These are phyloP conservation scores for Penicillium sp. DNA, from an alignment of 2,329 filamentous ascomycete genomes.

Conservation along the genomic window DNA sequence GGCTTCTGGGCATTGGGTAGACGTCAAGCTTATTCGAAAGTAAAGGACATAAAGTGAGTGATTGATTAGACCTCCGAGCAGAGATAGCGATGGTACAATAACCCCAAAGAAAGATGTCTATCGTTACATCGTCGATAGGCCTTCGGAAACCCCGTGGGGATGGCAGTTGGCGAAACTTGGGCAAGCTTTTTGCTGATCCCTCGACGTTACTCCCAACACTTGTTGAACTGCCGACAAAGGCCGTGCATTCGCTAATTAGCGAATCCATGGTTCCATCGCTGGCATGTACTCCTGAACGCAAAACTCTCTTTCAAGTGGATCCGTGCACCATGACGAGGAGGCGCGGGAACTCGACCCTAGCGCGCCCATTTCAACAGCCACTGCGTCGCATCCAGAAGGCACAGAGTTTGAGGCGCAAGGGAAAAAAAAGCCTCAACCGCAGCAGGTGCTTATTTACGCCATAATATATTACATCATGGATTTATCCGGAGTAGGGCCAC, in stretches of 20 bases:
- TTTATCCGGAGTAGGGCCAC: not conserved
- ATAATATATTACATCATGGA: not conserved
- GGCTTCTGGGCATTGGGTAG: too few species aligned
- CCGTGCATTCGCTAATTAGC: not conserved
- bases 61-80: too few species aligned
- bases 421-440: slow-evolving; percentile 4
- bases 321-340: slow-evolving; percentile 8
- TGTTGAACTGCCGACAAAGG: not conserved
- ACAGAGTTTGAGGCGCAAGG: not conserved
- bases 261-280: not conserved
- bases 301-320: not conserved
- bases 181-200: not conserved
- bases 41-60: too few species aligned
- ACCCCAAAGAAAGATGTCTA: too few species aligned
- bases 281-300: not conserved
- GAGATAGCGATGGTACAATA: too few species aligned
- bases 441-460: not conserved
- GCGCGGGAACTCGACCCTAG: not conserved
- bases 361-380: not conserved
- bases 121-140: too few species aligned
- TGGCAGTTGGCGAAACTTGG: too few species aligned
- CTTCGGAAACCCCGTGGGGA: too few species aligned
- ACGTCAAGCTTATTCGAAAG: too few species aligned
- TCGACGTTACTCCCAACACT: not conserved
- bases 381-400: not conserved